A percentile compares a stretch with the other conserved stretches of the same genome.
Conservation (phyloP, 2,329 filamentous ascomycete genomes). For the Nannizziopsis arthrosporioides region DNA sequence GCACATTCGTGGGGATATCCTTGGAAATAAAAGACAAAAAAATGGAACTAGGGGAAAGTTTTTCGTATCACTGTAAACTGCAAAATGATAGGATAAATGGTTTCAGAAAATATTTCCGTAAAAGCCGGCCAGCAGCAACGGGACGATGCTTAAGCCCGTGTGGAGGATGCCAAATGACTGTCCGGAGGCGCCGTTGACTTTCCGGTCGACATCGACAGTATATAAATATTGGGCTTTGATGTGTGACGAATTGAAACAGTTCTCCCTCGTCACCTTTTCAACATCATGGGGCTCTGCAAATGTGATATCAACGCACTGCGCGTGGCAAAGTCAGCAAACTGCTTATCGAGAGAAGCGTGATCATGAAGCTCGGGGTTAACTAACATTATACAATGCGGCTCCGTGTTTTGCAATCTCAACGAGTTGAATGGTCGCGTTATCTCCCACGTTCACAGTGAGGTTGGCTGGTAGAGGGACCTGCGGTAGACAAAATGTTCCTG, state of each 20-base stretch:
- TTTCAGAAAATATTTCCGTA: constrained; percentile 5
- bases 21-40: background rate
- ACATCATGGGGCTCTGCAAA: constrained; percentile 66
- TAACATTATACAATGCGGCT: constrained; percentile 67
- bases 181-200: constrained; percentile 12
- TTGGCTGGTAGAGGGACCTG: constrained; percentile 74
- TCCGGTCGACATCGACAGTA: constrained; percentile 8
- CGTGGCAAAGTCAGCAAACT: background rate
- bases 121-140: constrained; percentile 19
- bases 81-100: too few species aligned
- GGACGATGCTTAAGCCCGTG: constrained; percentile 18
- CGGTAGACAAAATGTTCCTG: constrained; percentile 76
- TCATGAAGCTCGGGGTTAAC: constrained; percentile 22
- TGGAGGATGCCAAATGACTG: constrained; percentile 5
- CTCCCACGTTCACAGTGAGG: constrained; percentile 60
- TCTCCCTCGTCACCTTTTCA: constrained; percentile 63
- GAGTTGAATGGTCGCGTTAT: constrained; percentile 81
- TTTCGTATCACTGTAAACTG: too few species aligned
- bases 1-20: too few species aligned
- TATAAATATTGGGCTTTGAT: constrained; percentile 38
- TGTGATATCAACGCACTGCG: constrained; percentile 87
- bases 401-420: constrained; percentile 76
- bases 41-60: background rate
- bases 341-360: too few species aligned
- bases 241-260: constrained; percentile 78